phyloP scores from a whole-genome alignment of 2,329 filamentous ascomycete species.

The Rhynchosporium graminicola region DNA sequence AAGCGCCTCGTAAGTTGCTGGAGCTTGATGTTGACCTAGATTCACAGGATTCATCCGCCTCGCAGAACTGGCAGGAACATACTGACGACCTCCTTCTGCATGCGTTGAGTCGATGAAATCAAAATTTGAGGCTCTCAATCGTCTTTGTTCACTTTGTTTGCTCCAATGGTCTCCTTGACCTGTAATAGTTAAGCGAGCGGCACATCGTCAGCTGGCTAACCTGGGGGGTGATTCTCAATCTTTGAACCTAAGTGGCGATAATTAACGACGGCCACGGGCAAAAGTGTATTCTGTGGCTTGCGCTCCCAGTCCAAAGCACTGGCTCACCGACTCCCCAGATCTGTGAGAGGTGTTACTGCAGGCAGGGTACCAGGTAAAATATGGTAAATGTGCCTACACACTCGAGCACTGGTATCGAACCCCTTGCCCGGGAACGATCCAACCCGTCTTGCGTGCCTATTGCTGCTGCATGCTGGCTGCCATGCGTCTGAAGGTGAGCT shows the following conservation, averaged over 20 bases:
- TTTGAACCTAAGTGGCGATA: constrained; percentile 9
- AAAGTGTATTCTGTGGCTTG: not conserved
- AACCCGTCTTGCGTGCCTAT: not conserved
- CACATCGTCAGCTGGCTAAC: not conserved
- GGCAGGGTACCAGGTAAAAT: not conserved
- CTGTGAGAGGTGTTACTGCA: constrained; percentile 1
- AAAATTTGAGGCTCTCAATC: too few relatives aligned
- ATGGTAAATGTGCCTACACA: not conserved
- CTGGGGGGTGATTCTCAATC: not conserved
- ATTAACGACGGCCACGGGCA: not conserved
- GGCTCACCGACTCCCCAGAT: not conserved
- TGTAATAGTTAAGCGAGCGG: not conserved
- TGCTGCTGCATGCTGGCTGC: not conserved
- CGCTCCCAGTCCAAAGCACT: constrained; percentile 1
- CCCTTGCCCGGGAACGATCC: not conserved
- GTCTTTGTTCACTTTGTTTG: too few relatives aligned
- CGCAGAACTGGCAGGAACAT: too few relatives aligned
- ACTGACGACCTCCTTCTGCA: too few relatives aligned
- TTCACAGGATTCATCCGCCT: too few relatives aligned
- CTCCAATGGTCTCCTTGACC: too few relatives aligned
- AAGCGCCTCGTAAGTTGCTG: not conserved
- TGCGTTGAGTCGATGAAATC: too few relatives aligned
- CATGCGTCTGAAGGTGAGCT: not conserved
- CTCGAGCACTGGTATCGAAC: not conserved
- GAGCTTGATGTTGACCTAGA: too few relatives aligned